Evolutionary conservation across 2,329 filamentous ascomycete genomes (phyloP), one percentile per base, ranked within the genome.

Genomic region (Akanthomyces lecanii): DNA sequence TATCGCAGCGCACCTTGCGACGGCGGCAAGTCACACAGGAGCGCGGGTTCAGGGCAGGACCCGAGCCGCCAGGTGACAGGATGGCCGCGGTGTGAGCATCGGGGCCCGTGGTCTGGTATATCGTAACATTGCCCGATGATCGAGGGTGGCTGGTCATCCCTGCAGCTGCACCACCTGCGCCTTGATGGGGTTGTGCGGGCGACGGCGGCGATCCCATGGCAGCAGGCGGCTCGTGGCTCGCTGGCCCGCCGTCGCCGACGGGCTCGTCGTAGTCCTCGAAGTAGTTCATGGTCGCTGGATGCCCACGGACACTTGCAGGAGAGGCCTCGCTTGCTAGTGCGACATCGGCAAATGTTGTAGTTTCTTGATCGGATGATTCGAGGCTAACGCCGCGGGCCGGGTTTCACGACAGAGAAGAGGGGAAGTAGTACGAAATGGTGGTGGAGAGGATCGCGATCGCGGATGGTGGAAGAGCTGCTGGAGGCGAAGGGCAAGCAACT

Each of bases 1-100:
- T 92, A 77, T 92, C 88, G 79, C 89, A 92, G 70, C 89, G 88
- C 61, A 92, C 89, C 74, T 90, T 89, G 65, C 87, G 78, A 51
- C 80, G 77, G 12, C 80, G 76, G 65, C 80, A 82, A 45, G 79
- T 81, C 21, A 82, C 79, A 67, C 80, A 82, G 65, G 79, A 81
- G 65, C 80, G 75, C 36, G 80, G 80, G 65, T 82, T 82, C 53
- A 81, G 64, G 44, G 73, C 73, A 7, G 75, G 74, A 25, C 70
- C 65, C 47, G 71, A 71, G 65, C 73, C 70, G 44, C 67, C 73
- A n/a, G 74, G 66, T 33, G 73, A 68, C 62, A 71, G 61, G 61
- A 77, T 75, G 62, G 75, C 75, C 52, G 69, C 67, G 38, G 73
- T 72, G 65, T 76, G 71, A 61, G 75, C 75, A 23, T 76, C 75